Evolutionary conservation across 192 early-diverging fungal genomes (phyloP).

Genomic region (Gryganskiella cystojenkinii): DNA sequence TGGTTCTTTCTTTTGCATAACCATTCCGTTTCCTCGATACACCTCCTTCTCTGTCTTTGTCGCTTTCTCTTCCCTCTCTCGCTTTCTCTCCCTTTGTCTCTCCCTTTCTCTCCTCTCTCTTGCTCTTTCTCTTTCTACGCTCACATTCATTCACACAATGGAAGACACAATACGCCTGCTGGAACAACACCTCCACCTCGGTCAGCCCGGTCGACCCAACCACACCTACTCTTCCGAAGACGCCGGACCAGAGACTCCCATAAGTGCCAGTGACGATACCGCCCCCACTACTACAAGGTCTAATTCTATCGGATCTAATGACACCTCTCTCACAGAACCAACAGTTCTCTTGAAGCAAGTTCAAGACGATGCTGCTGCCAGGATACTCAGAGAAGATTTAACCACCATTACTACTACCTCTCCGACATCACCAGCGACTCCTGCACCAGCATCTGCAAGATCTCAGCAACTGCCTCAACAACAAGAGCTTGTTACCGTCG

Average conservation of each 20-base stretch:
- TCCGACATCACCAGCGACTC: not conserved
- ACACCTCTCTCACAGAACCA: not conserved
- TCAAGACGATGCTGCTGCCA: not conserved
- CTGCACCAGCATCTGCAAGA: not conserved
- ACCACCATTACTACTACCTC: no score
- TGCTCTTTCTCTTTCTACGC: not conserved
- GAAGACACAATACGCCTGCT: not conserved
- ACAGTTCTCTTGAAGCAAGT: not conserved
- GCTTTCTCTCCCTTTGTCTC: not conserved
- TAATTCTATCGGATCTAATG: not conserved
- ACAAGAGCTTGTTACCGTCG: constrained; percentile 23
- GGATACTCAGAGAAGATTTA: no score
- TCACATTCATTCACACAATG: constrained; percentile 1
- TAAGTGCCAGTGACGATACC: constrained; percentile 1
- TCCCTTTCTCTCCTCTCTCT: not conserved
- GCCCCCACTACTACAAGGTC: not conserved
- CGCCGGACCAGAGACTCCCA: constrained; percentile 1
- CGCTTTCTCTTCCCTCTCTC: not conserved
- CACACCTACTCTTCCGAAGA: no score
- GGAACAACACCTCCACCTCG: not conserved
- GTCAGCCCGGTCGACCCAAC: no score
- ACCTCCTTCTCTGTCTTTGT: not conserved
- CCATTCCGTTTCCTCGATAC: no score
- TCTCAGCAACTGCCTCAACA: no score
- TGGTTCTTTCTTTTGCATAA: not conserved